Evolutionary conservation across 257 asterid species (phyloP).

Genomic region (Jacaranda copaia): DNA sequence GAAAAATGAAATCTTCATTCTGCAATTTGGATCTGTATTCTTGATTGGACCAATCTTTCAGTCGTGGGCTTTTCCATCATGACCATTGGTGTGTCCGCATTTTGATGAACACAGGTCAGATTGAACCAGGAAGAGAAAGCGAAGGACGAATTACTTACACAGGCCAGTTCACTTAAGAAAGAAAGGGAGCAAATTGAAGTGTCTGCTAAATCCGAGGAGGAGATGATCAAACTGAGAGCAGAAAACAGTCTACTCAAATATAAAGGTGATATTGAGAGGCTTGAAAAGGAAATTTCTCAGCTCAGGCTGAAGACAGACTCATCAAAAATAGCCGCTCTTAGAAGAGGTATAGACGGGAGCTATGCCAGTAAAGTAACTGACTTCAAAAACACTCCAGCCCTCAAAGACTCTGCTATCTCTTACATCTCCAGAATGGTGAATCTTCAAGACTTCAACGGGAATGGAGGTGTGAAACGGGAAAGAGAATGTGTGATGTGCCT

Average conservation of each 20-base stretch:
- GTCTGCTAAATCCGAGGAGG: slow-evolving; percentile 61
- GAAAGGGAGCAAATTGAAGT: slow-evolving; percentile 65
- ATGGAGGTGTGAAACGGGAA: slow-evolving; percentile 67
- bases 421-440: slow-evolving; percentile 41
- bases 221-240: slow-evolving; percentile 54
- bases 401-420: slow-evolving; percentile 37
- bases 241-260: slow-evolving; percentile 60
- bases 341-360: slow-evolving; percentile 61
- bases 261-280: slow-evolving; percentile 59
- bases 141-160: slow-evolving; percentile 58
- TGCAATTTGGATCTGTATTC: no score
- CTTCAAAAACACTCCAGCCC: slow-evolving; percentile 34
- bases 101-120: slow-evolving; percentile 54
- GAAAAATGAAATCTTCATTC: no score
- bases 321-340: slow-evolving; percentile 67
- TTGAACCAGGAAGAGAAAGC: slow-evolving; percentile 52
- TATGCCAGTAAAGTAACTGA: slow-evolving; percentile 54
- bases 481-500: slow-evolving; percentile 83
- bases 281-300: slow-evolving; percentile 67
- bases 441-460: slow-evolving; percentile 9
- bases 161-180: slow-evolving; percentile 48
- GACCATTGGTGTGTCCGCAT: slow-evolving; percentile 28
- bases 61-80: background rate
- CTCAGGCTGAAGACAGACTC: slow-evolving; percentile 65
- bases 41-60: no score